phyloP scores from a whole-genome alignment of 805 yeast species.

The Hermanozyma aechmeae region DNA sequence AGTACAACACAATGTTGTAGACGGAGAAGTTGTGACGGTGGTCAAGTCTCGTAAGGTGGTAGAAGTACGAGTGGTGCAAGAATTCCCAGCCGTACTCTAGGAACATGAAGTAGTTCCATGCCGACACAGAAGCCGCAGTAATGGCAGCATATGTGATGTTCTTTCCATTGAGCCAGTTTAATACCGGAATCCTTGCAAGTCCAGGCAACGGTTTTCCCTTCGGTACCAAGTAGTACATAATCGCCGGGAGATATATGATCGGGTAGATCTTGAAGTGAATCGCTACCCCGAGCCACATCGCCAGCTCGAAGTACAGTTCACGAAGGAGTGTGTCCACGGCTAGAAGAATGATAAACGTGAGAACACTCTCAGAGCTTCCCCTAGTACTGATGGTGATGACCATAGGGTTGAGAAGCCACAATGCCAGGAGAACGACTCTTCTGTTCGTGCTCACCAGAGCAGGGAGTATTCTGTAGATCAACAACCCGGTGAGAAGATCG shows the following conservation, averaged over 20 bases:
- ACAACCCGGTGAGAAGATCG: conserved; percentile 72
- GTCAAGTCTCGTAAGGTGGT: conserved; percentile 76
- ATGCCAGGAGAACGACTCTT: conserved; percentile 37
- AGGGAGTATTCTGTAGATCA: conserved; percentile 18
- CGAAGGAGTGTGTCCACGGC: conserved; percentile 27
- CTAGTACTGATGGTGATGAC: conserved; percentile 87
- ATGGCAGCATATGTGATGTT: conserved; percentile 20
- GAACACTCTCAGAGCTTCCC: conserved; percentile 86
- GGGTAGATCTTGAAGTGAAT: conserved; percentile 93
- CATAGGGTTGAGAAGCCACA: conserved; percentile 94
- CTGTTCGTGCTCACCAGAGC: conserved; percentile 13
- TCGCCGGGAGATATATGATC: conserved; percentile 72
- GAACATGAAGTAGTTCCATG: conserved; percentile 55
- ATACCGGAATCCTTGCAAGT: conserved; percentile 14
- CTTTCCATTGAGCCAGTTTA: conserved; percentile 29
- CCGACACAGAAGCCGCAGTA: conserved; percentile 33
- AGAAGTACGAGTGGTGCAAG: conserved; percentile 66
- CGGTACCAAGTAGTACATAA: conserved; percentile 35
- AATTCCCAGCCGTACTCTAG: conserved; percentile 64
- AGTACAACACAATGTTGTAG: conserved; percentile 68
- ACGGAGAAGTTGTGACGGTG: conserved; percentile 93
- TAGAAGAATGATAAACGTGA: conserved; percentile 65
- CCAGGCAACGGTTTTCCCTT: conserved; percentile 11
- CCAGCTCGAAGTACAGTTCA: conserved; percentile 17
- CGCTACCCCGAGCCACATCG: conserved; percentile 57